These are phyloP conservation scores for Microcos paniculata DNA, from an alignment of 345 rosid genomes.

Conservation along the genomic window DNA sequence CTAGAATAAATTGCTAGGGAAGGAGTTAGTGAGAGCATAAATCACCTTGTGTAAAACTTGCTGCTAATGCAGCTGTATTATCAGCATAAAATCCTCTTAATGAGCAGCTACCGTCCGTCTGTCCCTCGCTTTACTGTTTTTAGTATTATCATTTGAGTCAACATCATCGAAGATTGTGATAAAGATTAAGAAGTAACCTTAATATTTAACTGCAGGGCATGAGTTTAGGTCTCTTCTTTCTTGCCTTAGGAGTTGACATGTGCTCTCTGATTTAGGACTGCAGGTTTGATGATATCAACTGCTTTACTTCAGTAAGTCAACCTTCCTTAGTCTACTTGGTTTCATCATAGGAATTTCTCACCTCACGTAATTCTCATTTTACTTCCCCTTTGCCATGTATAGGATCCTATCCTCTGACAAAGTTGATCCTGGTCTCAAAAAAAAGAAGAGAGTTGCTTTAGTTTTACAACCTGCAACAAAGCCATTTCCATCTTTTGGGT, in stretches of 20 bases:
- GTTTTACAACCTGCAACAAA: constrained; percentile 22
- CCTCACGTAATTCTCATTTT: constrained; percentile 29
- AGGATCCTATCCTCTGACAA: constrained; percentile 26
- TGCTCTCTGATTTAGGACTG: constrained; percentile 53
- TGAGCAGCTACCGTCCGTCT: constrained; percentile 1
- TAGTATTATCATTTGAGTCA: constrained; percentile 24
- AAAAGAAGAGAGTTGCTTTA: constrained; percentile 22
- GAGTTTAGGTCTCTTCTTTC: constrained; percentile 42
- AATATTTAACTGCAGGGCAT: constrained; percentile 51
- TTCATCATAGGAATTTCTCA: constrained; percentile 41
- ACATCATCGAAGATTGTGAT: constrained; percentile 27
- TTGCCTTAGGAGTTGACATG: constrained; percentile 51
- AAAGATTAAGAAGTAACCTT: constrained; percentile 31
- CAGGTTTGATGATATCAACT: constrained; percentile 51
- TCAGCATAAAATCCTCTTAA: constrained; percentile 10
- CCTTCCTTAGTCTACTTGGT: constrained; percentile 40
- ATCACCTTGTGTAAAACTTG: constrained; percentile 19
- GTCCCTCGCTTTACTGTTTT: constrained; percentile 13
- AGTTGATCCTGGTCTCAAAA: constrained; percentile 23
- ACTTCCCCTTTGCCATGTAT: constrained; percentile 31
- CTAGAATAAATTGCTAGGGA: too few relatives aligned
- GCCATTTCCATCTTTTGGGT: too few relatives aligned
- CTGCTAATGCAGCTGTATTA: neutral
- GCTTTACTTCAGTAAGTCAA: constrained; percentile 50
- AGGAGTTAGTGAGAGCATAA: constrained; percentile 1